Conservation (phyloP, 139 green algal genomes). For the Monoraphidium neglectum region DNA sequence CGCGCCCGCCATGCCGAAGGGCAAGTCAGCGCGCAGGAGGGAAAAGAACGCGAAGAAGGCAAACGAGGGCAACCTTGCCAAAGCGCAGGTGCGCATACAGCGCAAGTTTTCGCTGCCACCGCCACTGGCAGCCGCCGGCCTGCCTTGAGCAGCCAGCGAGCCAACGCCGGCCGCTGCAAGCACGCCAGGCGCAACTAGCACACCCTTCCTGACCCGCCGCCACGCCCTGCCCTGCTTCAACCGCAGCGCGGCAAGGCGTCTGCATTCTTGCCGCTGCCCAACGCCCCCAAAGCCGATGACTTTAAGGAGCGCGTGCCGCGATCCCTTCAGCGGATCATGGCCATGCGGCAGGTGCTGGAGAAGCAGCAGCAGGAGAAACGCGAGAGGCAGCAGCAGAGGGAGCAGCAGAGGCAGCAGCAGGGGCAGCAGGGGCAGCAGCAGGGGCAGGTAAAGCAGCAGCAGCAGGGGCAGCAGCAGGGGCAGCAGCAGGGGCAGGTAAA, state of each 20-base stretch:
- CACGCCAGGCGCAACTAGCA: too few species aligned
- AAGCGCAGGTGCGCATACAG: constrained; percentile 1
- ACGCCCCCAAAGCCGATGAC: constrained; percentile 19
- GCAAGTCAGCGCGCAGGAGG: constrained; percentile 16
- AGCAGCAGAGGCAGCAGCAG: constrained; percentile 1
- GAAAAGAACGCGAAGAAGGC: constrained; percentile 6
- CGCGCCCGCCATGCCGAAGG: not conserved
- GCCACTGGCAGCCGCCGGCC: not conserved
- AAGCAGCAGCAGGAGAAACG: constrained; percentile 1
- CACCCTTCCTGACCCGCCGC: too few species aligned
- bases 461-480: constrained; percentile 1
- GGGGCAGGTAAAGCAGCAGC: constrained; percentile 1
- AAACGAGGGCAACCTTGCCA: constrained; percentile 29
- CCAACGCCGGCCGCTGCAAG: too few species aligned
- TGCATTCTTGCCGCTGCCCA: constrained; percentile 13
- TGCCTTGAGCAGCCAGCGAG: too few species aligned
- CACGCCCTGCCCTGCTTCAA: not conserved
- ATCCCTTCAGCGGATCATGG: constrained; percentile 19
- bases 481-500: not conserved
- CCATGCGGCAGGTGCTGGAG: constrained; percentile 3
- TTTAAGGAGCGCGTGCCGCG: constrained; percentile 22
- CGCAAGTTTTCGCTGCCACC: not conserved
- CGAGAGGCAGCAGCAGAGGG: not conserved
- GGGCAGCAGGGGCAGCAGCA: not conserved
- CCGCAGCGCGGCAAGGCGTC: constrained; percentile 5